These are phyloP conservation scores for Sporisorium reilianum DNA, from an alignment of 1,284 basidiomycete genomes.

Conservation along the genomic window DNA sequence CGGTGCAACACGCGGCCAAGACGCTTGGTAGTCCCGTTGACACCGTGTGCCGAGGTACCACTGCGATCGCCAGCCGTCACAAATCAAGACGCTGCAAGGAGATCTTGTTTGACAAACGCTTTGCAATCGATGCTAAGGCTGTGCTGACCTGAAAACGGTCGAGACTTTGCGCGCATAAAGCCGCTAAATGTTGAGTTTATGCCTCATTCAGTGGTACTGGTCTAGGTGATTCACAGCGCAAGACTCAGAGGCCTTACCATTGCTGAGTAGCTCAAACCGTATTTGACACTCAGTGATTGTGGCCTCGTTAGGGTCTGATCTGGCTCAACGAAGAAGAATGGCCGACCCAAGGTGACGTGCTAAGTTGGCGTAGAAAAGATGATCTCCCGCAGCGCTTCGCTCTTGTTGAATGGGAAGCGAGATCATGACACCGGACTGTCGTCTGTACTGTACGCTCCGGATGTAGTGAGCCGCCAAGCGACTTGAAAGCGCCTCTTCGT, in stretches of 20 bases:
- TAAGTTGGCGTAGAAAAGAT: too few relatives aligned
- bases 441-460: neutral
- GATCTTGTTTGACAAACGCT: neutral
- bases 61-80: neutral
- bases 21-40: neutral
- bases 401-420: neutral
- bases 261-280: neutral
- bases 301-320: too few relatives aligned
- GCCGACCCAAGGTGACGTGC: too few relatives aligned
- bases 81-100: neutral
- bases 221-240: neutral
- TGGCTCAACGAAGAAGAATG: too few relatives aligned
- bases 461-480: neutral
- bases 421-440: neutral
- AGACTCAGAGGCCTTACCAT: neutral
- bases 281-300: neutral
- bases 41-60: neutral
- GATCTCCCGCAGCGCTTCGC: too few relatives aligned
- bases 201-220: neutral
- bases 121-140: neutral
- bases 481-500: neutral
- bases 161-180: neutral
- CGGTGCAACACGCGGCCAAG: neutral
- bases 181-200: neutral
- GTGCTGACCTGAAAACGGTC: slow-evolving; percentile 1